These are phyloP conservation scores for Vanilla planifolia DNA, from an alignment of 106 monocot genomes.

Conservation along the genomic window DNA sequence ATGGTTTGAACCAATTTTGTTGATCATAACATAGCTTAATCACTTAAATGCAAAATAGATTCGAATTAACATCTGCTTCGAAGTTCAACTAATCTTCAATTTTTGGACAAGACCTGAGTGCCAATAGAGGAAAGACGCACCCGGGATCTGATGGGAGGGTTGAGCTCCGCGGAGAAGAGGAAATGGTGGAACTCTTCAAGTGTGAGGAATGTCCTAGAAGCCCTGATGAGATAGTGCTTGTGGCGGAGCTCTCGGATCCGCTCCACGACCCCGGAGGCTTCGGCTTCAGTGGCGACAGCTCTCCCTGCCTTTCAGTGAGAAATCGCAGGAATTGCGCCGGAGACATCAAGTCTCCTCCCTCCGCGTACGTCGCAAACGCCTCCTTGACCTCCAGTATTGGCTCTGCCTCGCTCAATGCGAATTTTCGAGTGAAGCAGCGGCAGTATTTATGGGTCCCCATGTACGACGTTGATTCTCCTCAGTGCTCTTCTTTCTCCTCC, in stretches of 20 bases:
- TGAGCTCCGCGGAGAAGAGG: constrained; percentile 50
- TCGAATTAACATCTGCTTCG: no score
- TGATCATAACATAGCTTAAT: no score
- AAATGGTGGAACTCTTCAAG: constrained; percentile 49
- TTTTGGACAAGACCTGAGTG: no score
- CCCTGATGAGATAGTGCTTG: constrained; percentile 8
- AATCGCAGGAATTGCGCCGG: constrained; percentile 45
- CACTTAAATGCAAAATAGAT: no score
- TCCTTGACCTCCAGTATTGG: constrained; percentile 38
- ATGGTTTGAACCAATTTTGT: no score
- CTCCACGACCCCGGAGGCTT: constrained; percentile 30
- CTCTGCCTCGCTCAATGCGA: constrained; percentile 32
- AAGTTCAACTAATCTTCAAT: no score
- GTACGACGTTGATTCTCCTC: no score
- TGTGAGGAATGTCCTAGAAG: constrained; percentile 12
- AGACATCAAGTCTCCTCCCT: constrained; percentile 24
- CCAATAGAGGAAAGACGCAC: constrained; percentile 5
- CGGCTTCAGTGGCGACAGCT: constrained; percentile 10
- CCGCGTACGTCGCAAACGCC: constrained; percentile 34
- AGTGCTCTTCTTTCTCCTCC: no score
- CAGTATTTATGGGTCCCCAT: constrained; percentile 65
- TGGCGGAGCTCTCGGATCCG: constrained; percentile 21
- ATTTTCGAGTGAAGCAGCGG: constrained; percentile 53
- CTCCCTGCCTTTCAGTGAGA: constrained; percentile 38
- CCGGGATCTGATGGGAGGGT: constrained; percentile 37